Evolutionary conservation across 2,329 filamentous ascomycete species (phyloP).

Genomic region (Paecilomyces fulvus): DNA sequence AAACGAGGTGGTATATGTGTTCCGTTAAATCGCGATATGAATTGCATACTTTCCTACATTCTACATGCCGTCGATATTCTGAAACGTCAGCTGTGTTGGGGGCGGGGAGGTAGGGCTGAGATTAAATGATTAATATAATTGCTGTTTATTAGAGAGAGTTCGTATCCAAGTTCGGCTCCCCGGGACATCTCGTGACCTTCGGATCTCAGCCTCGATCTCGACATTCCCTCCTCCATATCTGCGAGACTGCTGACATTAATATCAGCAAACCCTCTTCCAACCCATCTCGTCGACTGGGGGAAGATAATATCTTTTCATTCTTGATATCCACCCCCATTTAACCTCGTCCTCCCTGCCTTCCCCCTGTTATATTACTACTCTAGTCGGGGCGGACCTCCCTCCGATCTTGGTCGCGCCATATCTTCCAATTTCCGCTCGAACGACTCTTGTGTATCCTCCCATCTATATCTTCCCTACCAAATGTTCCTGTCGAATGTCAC

Average conservation of each 20-base stretch:
- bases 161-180: not conserved
- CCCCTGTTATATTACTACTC: not conserved
- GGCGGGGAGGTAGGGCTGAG: too few relatives aligned
- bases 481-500: not conserved
- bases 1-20: too few relatives aligned
- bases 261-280: not conserved
- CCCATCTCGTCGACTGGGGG: not conserved
- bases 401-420: not conserved
- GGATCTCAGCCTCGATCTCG: not conserved
- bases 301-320: not conserved
- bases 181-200: not conserved
- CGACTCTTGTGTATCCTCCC: not conserved
- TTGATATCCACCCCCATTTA: not conserved
- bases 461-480: not conserved
- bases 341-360: not conserved
- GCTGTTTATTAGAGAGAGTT: not conserved
- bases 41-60: too few relatives aligned
- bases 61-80: too few relatives aligned
- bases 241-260: not conserved
- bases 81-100: too few relatives aligned
- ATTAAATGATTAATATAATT: too few relatives aligned
- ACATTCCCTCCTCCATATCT: not conserved
- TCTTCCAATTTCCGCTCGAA: not conserved
- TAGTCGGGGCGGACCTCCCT: not conserved
- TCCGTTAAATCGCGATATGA: too few relatives aligned